Base-by-base conservation (phyloP, 257 asterid species). In the Sherardia arvensis region DNA sequence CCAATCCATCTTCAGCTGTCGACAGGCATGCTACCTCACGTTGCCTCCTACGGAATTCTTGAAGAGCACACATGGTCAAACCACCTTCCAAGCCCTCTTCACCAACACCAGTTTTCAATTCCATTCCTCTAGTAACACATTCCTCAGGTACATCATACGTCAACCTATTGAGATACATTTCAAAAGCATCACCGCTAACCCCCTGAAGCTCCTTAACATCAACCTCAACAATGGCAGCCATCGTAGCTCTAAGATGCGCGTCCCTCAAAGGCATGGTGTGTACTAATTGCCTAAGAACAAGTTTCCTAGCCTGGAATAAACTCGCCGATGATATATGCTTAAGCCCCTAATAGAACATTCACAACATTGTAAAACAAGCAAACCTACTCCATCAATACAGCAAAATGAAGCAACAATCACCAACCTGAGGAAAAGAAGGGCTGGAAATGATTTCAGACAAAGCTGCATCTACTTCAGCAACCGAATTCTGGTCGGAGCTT, bases 261-360 rank as follows among this genome's bases (percentile, higher is more conserved):
- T 85, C 95, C 61, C 94, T 82, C 71, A 87, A 53, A 7, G 95
- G 88, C 23, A 87, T 73, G 9, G 91, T 29, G 4, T 80, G 82
- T 61, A 82, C 69, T 28, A 90, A 77, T 62, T 66, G 82, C 72
- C 79, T 76, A 59, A 85, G 56, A 69, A 87, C 62, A 26, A 83
- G 74, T 58, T 71, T 69, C 58, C 65, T 76, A 11, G 92, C 85
- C 60, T 73, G 70, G 63, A 79, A 55, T 66, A 90, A 88, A 54
- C 69, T 71, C 65, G 11, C 27, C 20, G 85, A 79, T 20, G 95
- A 81, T 59, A 85, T 55, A 58, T 73, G 74, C 49, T 70, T 81
- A 74, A 87, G 75, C 53, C 83, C 94, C 97, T 90, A 85, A 62
- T 45, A 27, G 45, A 72, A 75, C 68, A 59, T 21, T 34, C 28